phyloP scores from a whole-genome alignment of 306 rosid genomes.

The Hippophae rhamnoides region DNA sequence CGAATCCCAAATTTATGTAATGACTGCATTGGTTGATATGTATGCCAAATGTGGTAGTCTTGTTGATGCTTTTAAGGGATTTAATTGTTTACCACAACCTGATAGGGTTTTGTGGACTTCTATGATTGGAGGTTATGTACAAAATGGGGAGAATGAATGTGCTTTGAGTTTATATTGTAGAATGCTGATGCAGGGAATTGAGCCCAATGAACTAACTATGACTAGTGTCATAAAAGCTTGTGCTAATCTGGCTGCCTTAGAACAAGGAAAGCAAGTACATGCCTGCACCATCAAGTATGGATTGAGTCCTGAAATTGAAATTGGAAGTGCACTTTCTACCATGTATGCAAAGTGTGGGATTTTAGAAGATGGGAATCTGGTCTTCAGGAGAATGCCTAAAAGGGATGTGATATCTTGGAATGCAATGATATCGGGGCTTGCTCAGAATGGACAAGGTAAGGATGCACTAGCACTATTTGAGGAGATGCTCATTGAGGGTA shows the following conservation, averaged over 20 bases:
- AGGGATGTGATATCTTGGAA: constrained; percentile 75
- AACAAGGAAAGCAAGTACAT: constrained; percentile 85
- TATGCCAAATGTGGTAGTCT: constrained; percentile 65
- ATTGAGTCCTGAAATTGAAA: constrained; percentile 52
- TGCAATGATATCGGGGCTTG: constrained; percentile 88
- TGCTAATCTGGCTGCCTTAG: constrained; percentile 66
- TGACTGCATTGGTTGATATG: constrained; percentile 86
- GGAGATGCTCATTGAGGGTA: constrained; percentile 56
- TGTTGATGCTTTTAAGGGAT: constrained; percentile 57
- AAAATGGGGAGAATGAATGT: constrained; percentile 66
- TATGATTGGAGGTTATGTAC: constrained; percentile 69
- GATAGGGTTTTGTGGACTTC: constrained; percentile 89
- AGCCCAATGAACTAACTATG: constrained; percentile 70
- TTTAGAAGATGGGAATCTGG: constrained; percentile 48
- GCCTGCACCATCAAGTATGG: constrained; percentile 54
- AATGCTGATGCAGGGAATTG: constrained; percentile 58
- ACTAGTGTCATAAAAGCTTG: constrained; percentile 73
- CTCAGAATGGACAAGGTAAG: constrained; percentile 63
- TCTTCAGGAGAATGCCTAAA: constrained; percentile 55
- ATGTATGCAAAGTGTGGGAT: constrained; percentile 85
- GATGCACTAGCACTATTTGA: constrained; percentile 66
- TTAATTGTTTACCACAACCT: constrained; percentile 48
- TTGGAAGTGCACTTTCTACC: constrained; percentile 84
- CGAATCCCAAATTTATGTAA: constrained; percentile 51
- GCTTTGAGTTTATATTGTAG: constrained; percentile 53